Evolutionary conservation across 78 protist species (phyloP).

Genomic region (Reticulomyxa filosa): DNA sequence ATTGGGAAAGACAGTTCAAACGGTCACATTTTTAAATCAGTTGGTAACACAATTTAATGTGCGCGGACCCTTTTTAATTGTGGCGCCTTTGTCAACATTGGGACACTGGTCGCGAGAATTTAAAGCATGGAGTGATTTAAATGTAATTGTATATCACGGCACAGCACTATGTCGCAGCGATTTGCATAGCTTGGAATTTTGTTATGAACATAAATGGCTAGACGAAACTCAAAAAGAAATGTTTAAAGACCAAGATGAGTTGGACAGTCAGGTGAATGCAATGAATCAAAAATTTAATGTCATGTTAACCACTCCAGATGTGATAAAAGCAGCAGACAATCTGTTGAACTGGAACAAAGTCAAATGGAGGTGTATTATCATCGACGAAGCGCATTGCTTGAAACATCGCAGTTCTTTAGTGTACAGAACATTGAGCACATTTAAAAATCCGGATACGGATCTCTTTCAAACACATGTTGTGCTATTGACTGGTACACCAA

Average conservation of each 20-base stretch:
- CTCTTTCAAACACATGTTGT: not conserved
- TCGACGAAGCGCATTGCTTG: constrained; percentile 6
- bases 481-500: constrained; percentile 59
- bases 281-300: too few species aligned
- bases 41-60: not conserved
- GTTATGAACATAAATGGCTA: too few species aligned
- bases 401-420: not conserved
- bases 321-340: constrained; percentile 25
- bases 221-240: too few species aligned
- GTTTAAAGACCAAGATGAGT: not conserved
- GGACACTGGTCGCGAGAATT: constrained; percentile 21
- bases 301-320: constrained; percentile 25
- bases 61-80: constrained; percentile 24
- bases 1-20: constrained; percentile 20
- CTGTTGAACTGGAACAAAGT: not conserved
- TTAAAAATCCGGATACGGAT: constrained; percentile 1
- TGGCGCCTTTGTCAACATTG: constrained; percentile 24
- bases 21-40: not conserved
- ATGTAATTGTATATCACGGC: constrained; percentile 6
- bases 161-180: too few species aligned
- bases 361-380: not conserved
- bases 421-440: not conserved
- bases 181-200: too few species aligned
- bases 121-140: constrained; percentile 9
- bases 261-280: not conserved